Percentiles rank a stretch among this genome's conserved stretches.
Evolutionary conservation across 2,329 filamentous ascomycete species (phyloP).

Genomic region (Aspergillus sp.): DNA sequence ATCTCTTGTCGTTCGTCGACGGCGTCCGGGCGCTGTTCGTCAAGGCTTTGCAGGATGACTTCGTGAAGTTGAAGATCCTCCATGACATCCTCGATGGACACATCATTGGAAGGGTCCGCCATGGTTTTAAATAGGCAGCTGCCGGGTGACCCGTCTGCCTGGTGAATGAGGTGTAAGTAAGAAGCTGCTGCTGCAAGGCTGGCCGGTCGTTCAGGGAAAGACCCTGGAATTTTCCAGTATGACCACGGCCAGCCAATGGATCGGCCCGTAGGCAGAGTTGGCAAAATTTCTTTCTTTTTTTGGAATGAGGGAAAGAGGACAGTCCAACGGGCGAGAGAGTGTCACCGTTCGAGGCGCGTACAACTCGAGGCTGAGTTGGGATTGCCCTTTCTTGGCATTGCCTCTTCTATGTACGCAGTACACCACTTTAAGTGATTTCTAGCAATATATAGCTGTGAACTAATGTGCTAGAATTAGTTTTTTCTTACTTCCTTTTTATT

Average conservation of each 20-base stretch:
- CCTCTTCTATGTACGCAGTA: too few relatives aligned
- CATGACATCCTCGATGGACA: constrained; percentile 19
- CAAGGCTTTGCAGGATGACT: constrained; percentile 25
- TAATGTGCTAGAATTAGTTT: too few relatives aligned
- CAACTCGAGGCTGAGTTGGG: too few relatives aligned
- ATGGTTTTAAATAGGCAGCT: neutral
- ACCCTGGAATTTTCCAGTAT: neutral
- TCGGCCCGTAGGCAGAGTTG: neutral
- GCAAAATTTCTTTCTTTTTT: too few relatives aligned
- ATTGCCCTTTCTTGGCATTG: too few relatives aligned
- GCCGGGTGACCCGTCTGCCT: neutral
- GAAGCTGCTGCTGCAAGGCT: neutral
- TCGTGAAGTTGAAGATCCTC: constrained; percentile 28
- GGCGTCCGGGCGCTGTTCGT: constrained; percentile 18
- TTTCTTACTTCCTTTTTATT: too few relatives aligned
- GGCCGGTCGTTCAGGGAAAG: neutral
- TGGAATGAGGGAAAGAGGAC: too few relatives aligned
- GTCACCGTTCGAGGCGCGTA: too few relatives aligned
- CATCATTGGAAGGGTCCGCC: constrained; percentile 3
- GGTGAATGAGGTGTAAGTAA: neutral
- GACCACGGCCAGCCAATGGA: neutral
- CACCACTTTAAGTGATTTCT: too few relatives aligned
- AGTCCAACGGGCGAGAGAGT: too few relatives aligned
- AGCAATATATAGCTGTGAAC: too few relatives aligned
- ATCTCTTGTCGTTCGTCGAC: constrained; percentile 21